Evolutionary conservation across 257 asterid species (phyloP).

Genomic region (Galeopsis tetrahit): DNA sequence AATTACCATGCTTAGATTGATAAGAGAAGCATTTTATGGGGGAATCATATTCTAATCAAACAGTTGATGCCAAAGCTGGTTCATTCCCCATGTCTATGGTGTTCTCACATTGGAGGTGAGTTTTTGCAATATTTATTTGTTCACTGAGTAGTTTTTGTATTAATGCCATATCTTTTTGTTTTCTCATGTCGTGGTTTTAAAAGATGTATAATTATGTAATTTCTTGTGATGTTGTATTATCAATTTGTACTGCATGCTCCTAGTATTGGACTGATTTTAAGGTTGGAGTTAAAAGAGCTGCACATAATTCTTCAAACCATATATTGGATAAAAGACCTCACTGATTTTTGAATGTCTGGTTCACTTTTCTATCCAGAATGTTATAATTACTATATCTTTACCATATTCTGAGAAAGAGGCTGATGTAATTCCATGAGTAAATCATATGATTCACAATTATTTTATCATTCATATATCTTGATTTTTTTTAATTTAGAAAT

Average conservation of each 20-base stretch:
- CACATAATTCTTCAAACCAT: constrained; percentile 12
- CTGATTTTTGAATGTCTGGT: neutral
- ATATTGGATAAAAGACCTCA: constrained; percentile 10
- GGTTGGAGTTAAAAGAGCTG: constrained; percentile 10
- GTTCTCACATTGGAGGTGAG: constrained; percentile 16
- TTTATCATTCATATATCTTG: neutral
- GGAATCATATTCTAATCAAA: neutral
- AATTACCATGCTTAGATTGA: neutral
- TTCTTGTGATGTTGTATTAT: neutral
- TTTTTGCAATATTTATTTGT: neutral
- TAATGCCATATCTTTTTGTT: neutral
- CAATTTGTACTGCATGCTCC: neutral
- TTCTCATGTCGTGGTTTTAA: neutral
- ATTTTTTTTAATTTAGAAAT: too few relatives aligned
- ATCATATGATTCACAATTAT: too few relatives aligned
- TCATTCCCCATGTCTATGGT: constrained; percentile 11
- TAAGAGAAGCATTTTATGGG: neutral
- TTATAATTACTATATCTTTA: neutral
- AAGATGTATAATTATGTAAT: neutral
- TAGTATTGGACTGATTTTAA: neutral
- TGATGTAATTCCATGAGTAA: too few relatives aligned
- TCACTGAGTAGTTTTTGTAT: neutral
- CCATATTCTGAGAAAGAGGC: neutral
- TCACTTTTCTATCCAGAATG: neutral
- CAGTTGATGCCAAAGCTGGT: constrained; percentile 2